Conservation (phyloP, 2,329 filamentous ascomycete genomes). For the Bisporella sp. region DNA sequence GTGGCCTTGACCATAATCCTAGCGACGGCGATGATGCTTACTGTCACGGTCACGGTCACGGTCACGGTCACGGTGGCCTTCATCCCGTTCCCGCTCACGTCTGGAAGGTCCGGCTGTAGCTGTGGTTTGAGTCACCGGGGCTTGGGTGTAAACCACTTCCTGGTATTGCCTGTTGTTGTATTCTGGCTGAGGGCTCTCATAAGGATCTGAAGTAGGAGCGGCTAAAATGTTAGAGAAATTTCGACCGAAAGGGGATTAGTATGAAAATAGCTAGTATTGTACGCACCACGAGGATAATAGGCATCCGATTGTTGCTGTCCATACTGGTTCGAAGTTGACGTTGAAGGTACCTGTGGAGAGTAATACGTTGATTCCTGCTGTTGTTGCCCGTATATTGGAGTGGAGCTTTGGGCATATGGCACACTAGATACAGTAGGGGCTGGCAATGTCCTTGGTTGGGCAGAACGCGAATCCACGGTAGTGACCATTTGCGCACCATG, state of each 20-base stretch:
- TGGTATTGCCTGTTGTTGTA: conserved; percentile 19
- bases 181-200: conserved; percentile 11
- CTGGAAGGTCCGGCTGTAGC: conserved; percentile 18
- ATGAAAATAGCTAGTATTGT: conserved; percentile 26
- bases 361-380: not conserved
- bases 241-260: conserved; percentile 10
- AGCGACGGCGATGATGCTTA: conserved; percentile 17
- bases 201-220: conserved; percentile 16
- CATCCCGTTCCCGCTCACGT: conserved; percentile 20
- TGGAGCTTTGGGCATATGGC: not conserved
- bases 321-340: conserved; percentile 31
- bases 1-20: not conserved
- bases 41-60: conserved; percentile 20
- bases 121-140: conserved; percentile 17
- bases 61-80: conserved; percentile 19
- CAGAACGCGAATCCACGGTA: conserved; percentile 2
- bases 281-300: conserved; percentile 55
- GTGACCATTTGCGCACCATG: conserved; percentile 15
- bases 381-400: not conserved
- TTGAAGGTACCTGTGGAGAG: not conserved
- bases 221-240: conserved; percentile 27
- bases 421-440: not conserved
- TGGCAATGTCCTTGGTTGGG: not conserved
- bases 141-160: conserved; percentile 15
- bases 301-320: conserved; percentile 41